Base-by-base conservation (phyloP, 768 basidiomycete genomes). In the Suillus hirtellus region DNA sequence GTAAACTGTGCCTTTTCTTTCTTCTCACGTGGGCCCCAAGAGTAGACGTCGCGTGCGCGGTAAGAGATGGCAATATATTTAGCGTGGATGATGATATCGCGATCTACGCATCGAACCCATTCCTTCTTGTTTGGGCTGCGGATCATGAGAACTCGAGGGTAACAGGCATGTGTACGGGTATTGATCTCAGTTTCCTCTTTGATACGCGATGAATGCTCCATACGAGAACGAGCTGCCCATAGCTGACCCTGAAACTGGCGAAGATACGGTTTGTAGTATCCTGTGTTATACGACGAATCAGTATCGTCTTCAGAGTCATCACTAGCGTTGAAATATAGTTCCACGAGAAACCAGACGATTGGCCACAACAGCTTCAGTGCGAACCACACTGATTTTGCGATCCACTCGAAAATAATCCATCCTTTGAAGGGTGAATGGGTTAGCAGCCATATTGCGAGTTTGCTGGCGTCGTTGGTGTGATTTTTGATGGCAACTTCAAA, bases 151-250 rank as follows among this genome's bases (percentile, higher is more conserved):
- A 53, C 24, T 19, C 68, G 66, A 15, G 68, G 69, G 35, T 65
- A 38, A 31, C 62, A 60, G 0, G 66, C 47, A 24, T 38, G 68
- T 5, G 68, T 70, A 19, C 59, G 66, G 4, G 34, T 55, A 5
- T 60, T 56, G 53, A 64, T 55, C 42, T 55, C 61, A 4, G 24
- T 21, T n/a, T 47, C 40, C 4, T 61, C 56, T 15, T 60, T 40
- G 21, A 37, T 0, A 17, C 65, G 66, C 7, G 49, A 43, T 6
- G 69, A 70, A 54, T 65, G 46, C 31, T 70, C 69, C 38, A 15
- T 67, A 1, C n/a, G 35, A 4, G 69, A 70, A 27, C 69, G 68
- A 12, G 69, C 68, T 21, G 69, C 64, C 68, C 68, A 70, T 40
- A 70, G 38, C 40, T 70, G 69, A 2, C 66, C 61, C 27, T 35